Evolutionary conservation across 805 yeast species (phyloP).

Genomic region (Brettanomyces nanus): DNA sequence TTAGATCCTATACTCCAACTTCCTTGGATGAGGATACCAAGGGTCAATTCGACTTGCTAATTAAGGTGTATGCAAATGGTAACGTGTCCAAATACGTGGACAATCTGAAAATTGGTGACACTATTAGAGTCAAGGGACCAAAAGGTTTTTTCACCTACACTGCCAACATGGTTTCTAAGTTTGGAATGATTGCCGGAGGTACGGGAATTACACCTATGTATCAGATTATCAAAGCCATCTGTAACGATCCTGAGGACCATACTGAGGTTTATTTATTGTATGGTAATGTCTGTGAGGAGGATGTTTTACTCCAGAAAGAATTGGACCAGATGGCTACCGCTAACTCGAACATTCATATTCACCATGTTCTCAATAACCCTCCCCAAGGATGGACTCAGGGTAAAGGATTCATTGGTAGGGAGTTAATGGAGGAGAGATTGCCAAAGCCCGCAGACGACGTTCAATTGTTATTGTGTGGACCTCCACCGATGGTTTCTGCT

Average conservation of each 20-base stretch:
- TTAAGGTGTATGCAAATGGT: conserved; percentile 81
- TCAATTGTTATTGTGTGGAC: conserved; percentile 84
- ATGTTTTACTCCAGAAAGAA: conserved; percentile 74
- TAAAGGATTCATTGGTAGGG: conserved; percentile 73
- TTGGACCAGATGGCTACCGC: conserved; percentile 55
- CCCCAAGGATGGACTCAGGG: conserved; percentile 70
- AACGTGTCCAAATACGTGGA: conserved; percentile 72
- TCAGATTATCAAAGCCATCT: conserved; percentile 79
- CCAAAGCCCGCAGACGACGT: conserved; percentile 54
- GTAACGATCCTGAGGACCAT: conserved; percentile 65
- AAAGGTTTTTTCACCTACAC: conserved; percentile 80
- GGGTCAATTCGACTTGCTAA: conserved; percentile 79
- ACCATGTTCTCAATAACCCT: conserved; percentile 70
- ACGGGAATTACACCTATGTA: conserved; percentile 96
- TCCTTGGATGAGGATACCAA: conserved; percentile 63
- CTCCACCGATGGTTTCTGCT: conserved; percentile 85
- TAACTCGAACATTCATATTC: conserved; percentile 56
- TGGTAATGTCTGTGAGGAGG: conserved; percentile 75
- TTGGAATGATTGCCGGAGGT: conserved; percentile 95
- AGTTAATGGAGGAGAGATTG: conserved; percentile 53
- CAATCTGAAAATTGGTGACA: conserved; percentile 68
- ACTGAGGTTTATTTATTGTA: conserved; percentile 70
- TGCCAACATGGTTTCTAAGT: conserved; percentile 64
- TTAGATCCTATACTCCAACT: conserved; percentile 86
- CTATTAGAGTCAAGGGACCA: conserved; percentile 78